These are phyloP conservation scores for Paraphysoderma sedebokerense DNA, from an alignment of 371 early-diverging fungal species.

Conservation along the genomic window DNA sequence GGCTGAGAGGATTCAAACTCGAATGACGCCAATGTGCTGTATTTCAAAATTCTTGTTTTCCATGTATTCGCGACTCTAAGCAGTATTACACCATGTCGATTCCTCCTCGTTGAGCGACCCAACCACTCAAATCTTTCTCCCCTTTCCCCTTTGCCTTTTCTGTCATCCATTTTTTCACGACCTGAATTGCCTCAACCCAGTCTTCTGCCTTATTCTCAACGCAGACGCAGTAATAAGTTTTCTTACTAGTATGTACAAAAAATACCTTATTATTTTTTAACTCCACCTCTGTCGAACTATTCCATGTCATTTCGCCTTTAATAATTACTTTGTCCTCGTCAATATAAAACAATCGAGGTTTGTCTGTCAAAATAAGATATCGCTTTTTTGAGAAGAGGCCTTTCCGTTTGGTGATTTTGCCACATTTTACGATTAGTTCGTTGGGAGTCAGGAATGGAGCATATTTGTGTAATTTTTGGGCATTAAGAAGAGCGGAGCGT, in stretches of 20 bases:
- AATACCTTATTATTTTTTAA: conserved; percentile 35
- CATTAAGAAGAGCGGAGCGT: background rate
- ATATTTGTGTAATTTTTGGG: conserved; percentile 6
- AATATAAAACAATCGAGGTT: conserved; percentile 45
- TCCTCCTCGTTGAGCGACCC: too few relatives aligned
- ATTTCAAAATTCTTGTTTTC: too few relatives aligned
- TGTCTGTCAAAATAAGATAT: conserved; percentile 45
- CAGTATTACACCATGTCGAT: too few relatives aligned
- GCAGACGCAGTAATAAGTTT: conserved; percentile 5
- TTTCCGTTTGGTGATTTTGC: conserved; percentile 35
- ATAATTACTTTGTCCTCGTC: conserved; percentile 30
- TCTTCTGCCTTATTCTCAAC: background rate
- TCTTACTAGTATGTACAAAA: conserved; percentile 29
- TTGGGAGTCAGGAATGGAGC: conserved; percentile 28
- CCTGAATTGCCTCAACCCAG: background rate
- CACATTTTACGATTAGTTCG: conserved; percentile 41
- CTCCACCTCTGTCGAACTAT: conserved; percentile 25
- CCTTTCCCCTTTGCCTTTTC: too few relatives aligned
- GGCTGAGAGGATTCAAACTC: too few relatives aligned
- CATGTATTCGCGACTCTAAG: too few relatives aligned
- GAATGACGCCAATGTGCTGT: too few relatives aligned
- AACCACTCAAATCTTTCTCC: too few relatives aligned
- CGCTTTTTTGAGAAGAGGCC: conserved; percentile 40
- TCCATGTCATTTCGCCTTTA: conserved; percentile 40
- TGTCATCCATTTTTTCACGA: too few relatives aligned